Conservation (phyloP, 352 stramenopile genomes). For the Pythium aphanidermatum region DNA sequence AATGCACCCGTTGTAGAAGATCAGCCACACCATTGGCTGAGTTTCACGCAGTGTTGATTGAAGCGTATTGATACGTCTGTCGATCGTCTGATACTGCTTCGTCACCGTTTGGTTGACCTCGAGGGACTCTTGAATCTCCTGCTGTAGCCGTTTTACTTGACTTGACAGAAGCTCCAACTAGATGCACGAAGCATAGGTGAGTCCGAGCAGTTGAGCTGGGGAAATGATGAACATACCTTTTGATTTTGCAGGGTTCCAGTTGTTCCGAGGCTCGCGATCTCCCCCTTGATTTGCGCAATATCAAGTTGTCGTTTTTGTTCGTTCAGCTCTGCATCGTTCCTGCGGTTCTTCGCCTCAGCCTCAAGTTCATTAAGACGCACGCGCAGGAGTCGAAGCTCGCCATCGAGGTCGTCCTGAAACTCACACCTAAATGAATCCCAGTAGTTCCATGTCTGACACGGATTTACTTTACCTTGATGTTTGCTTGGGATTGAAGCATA, state of each 20-base stretch:
- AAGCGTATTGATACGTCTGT: conserved; percentile 55
- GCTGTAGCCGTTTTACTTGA: conserved; percentile 50
- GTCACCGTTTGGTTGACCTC: conserved; percentile 34
- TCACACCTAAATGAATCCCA: background rate
- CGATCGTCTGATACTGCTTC: conserved; percentile 48
- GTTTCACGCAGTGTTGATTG: no score
- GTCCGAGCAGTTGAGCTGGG: no score
- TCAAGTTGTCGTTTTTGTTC: conserved; percentile 69
- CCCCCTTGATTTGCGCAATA: conserved; percentile 66
- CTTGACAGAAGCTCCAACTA: conserved; percentile 41
- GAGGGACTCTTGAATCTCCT: conserved; percentile 51
- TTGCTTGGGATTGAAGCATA: conserved; percentile 37
- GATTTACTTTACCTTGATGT: conserved; percentile 35
- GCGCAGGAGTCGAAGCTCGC: conserved; percentile 69
- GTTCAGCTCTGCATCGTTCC: conserved; percentile 73
- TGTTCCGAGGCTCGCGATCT: conserved; percentile 62
- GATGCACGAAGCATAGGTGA: background rate
- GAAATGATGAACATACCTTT: conserved; percentile 19
- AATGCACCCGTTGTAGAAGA: no score
- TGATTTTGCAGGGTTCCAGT: conserved; percentile 66
- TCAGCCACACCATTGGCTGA: no score
- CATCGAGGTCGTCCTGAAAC: conserved; percentile 47
- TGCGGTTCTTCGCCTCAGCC: conserved; percentile 50
- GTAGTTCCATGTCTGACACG: background rate
- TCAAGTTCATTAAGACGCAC: conserved; percentile 72